Base-by-base conservation (phyloP, 352 stramenopile genomes). In the Aphanomyces astaci region DNA sequence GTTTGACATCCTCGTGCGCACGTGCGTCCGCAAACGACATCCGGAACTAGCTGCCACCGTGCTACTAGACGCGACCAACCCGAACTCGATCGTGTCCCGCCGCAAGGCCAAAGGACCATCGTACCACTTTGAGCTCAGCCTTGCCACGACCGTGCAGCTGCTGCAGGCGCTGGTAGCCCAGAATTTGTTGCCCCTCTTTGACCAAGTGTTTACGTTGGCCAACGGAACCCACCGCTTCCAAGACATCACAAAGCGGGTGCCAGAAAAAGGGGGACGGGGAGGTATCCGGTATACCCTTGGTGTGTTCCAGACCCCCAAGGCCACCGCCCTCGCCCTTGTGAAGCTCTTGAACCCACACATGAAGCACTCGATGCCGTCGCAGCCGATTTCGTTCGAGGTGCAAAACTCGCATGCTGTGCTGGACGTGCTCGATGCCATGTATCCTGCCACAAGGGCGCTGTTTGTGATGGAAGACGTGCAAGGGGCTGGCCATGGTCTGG, bases 401-500 rank as follows among this genome's bases (percentile, higher is more conserved):
- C 75, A 84, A 11, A 82, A 94, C 52, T 85, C 82, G 17, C 89
- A 83, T 56, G 80, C 90, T 3, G 71, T 94, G 33, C 75, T 94
- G 36, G 86, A 94, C 70, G 79, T 87, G 24, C 73, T 94, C 57
- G 86, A 94, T 70, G 75, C 73, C 2, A 82, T 92, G 66, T 81
- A 90, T 46, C 51, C 79, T 22, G 82, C 77, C 39, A 63, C 88
- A 17, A 84, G 86, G 25, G 76, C 76, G 48, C 75, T 92, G 27
- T 94, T 94, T 57, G 84, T 82, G 0, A 92, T 94, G 83, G 86
- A 94, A 68, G 84, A 92, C 63, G 90, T 94, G 4, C 62, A 60
- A 25, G 62, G 49, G 17, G 43, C 62, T 48, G 62, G 62, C 45
- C 49, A 68, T 48, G 62, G 62, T 27, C 24, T 46, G 24, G 62